phyloP scores from a whole-genome alignment of 345 rosid genomes.

The Noccaea bulbosa region DNA sequence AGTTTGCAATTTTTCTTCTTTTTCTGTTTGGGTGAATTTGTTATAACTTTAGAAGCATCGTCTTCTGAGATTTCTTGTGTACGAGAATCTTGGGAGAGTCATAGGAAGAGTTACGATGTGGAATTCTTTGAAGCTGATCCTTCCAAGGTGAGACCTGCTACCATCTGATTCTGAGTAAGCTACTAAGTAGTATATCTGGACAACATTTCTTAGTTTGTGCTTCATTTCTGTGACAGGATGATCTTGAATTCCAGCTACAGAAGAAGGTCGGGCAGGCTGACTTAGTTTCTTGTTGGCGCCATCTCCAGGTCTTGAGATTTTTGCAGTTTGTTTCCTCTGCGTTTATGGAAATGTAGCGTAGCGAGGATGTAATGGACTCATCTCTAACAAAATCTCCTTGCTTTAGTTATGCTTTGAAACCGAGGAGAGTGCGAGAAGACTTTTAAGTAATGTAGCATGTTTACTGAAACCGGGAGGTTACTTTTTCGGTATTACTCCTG shows the following conservation, averaged over 20 bases:
- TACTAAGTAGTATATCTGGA: constrained; percentile 20
- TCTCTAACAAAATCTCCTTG: constrained; percentile 14
- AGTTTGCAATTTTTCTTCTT: neutral
- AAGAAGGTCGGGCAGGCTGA: constrained; percentile 70
- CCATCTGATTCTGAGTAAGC: neutral
- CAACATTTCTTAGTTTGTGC: neutral
- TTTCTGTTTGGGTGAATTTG: neutral
- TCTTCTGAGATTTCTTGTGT: constrained; percentile 65
- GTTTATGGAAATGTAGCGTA: neutral
- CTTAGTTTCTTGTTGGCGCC: constrained; percentile 90
- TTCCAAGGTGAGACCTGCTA: constrained; percentile 54
- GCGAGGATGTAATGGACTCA: constrained; percentile 16
- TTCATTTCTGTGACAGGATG: constrained; percentile 53
- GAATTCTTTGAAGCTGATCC: constrained; percentile 91
- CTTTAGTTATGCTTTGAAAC: constrained; percentile 86
- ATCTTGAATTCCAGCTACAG: constrained; percentile 59
- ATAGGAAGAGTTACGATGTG: constrained; percentile 60
- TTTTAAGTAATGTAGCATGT: constrained; percentile 76
- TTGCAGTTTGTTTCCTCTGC: neutral
- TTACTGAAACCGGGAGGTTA: constrained; percentile 95
- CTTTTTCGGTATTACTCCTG: constrained; percentile 94
- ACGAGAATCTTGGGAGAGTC: constrained; percentile 82
- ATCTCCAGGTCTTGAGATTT: constrained; percentile 68
- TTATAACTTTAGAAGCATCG: constrained; percentile 50
- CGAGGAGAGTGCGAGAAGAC: constrained; percentile 90